Conservation (phyloP, 140 eudicot genomes). For the Oenanthe javanica region DNA sequence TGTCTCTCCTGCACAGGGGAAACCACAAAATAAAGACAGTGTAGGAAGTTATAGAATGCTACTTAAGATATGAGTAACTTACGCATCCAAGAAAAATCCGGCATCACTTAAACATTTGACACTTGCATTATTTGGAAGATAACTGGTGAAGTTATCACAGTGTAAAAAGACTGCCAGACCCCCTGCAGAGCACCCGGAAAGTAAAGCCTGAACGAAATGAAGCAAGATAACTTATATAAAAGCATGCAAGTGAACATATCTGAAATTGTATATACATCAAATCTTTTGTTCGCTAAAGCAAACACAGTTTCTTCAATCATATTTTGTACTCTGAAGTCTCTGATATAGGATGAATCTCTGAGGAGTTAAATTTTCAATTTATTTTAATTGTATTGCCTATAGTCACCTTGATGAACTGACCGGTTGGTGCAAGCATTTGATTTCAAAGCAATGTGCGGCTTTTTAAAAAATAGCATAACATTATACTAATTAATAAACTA, state of each 20-base stretch:
- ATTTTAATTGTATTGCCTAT: background rate
- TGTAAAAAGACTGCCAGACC: slow-evolving; percentile 82
- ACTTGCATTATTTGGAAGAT: slow-evolving; percentile 60
- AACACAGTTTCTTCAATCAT: background rate
- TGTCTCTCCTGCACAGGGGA: slow-evolving; percentile 62
- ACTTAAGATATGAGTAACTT: slow-evolving; percentile 22
- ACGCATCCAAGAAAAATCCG: slow-evolving; percentile 86
- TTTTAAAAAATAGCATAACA: background rate
- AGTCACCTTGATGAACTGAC: background rate
- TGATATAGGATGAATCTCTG: background rate
- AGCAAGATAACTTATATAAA: background rate
- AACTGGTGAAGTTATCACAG: slow-evolving; percentile 63
- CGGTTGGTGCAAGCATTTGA: background rate
- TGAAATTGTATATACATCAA: background rate
- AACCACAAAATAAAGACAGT: background rate
- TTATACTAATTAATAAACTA: background rate
- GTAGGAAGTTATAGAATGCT: background rate
- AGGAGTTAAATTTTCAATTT: background rate
- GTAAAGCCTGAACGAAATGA: slow-evolving; percentile 53
- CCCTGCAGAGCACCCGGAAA: slow-evolving; percentile 98
- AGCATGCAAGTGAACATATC: background rate
- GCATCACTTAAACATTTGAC: slow-evolving; percentile 96
- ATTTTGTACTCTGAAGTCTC: background rate
- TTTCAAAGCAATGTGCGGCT: background rate
- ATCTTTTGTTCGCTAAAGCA: background rate